Percentiles rank a stretch among this genome's conserved stretches.
These are phyloP conservation scores for Macroventuria anomochaeta DNA, from an alignment of 2,329 filamentous ascomycete genomes.

Conservation along the genomic window DNA sequence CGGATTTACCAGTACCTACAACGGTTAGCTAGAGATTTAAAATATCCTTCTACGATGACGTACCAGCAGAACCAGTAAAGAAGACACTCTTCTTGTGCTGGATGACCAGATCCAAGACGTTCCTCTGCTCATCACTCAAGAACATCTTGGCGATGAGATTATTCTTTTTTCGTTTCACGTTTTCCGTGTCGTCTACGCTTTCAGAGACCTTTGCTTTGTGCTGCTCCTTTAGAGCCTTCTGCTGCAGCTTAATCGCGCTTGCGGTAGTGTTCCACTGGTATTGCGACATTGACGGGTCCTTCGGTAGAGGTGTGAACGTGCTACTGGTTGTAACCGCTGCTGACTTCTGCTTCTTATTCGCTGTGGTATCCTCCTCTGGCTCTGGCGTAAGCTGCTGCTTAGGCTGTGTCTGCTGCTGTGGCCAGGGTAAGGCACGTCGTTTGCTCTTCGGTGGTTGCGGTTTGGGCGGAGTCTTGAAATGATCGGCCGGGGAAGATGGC, in stretches of 20 bases:
- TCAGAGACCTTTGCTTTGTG: slow-evolving; percentile 53
- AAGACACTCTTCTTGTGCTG: slow-evolving; percentile 87
- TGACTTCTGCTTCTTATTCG: slow-evolving; percentile 39
- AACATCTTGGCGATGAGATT: slow-evolving; percentile 64
- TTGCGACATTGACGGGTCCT: slow-evolving; percentile 38
- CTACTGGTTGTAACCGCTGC: slow-evolving; percentile 46
- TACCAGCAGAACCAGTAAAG: slow-evolving; percentile 92
- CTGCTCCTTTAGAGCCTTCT: slow-evolving; percentile 73
- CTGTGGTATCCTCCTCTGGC: slow-evolving; percentile 23
- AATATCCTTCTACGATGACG: slow-evolving; percentile 1
- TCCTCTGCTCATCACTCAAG: slow-evolving; percentile 84
- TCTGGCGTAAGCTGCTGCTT: slow-evolving; percentile 31
- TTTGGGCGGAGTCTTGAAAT: slow-evolving; percentile 46
- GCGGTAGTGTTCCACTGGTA: slow-evolving; percentile 75
- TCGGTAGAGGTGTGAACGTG: slow-evolving; percentile 53
- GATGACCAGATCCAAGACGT: slow-evolving; percentile 82
- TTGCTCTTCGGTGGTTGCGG: slow-evolving; percentile 22
- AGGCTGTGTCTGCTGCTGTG: slow-evolving; percentile 47
- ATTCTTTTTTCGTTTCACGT: slow-evolving; percentile 53
- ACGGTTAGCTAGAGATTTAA: slow-evolving; percentile 7
- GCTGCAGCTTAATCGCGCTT: slow-evolving; percentile 77
- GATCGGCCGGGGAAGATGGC: slow-evolving; percentile 69
- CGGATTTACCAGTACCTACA: slow-evolving; percentile 86
- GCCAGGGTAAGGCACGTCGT: slow-evolving; percentile 64
- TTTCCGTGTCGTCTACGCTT: slow-evolving; percentile 53